phyloP scores from a whole-genome alignment of 306 rosid genomes.

The Acacia melanoxylon region DNA sequence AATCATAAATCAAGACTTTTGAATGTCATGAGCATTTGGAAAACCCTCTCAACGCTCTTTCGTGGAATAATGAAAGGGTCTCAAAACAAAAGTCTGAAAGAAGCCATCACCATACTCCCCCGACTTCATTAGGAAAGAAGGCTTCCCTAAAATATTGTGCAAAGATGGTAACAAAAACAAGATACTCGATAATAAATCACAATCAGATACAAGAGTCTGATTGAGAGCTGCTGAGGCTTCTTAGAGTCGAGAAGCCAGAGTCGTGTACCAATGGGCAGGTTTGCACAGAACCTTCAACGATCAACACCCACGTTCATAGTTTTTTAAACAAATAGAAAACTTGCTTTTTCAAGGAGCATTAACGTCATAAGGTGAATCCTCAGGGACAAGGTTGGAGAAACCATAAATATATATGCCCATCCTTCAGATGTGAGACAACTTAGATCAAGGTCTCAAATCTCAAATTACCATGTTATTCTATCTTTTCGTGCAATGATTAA shows the following conservation, averaged over 20 bases:
- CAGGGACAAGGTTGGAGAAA: neutral
- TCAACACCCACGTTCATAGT: neutral
- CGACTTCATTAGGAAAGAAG: neutral
- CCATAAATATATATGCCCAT: neutral
- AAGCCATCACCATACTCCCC: neutral
- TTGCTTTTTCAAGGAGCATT: neutral
- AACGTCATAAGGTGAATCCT: neutral
- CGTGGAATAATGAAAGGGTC: neutral
- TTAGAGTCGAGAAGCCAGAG: neutral
- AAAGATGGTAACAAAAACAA: neutral
- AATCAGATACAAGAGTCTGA: neutral
- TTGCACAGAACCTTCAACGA: neutral
- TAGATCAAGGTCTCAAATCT: neutral
- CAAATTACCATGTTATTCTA: neutral
- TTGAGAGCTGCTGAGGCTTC: neutral
- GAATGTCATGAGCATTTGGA: neutral
- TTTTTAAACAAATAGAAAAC: neutral
- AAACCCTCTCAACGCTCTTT: neutral
- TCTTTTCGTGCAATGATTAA: neutral
- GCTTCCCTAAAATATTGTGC: neutral
- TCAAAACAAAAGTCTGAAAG: neutral
- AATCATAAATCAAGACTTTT: neutral
- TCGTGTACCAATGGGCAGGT: neutral
- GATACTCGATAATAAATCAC: neutral
- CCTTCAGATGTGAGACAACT: neutral